Percentiles rank a stretch among this genome's conserved stretches.
These are phyloP conservation scores for Starmerella apis DNA, from an alignment of 805 yeast genomes.

Conservation along the genomic window DNA sequence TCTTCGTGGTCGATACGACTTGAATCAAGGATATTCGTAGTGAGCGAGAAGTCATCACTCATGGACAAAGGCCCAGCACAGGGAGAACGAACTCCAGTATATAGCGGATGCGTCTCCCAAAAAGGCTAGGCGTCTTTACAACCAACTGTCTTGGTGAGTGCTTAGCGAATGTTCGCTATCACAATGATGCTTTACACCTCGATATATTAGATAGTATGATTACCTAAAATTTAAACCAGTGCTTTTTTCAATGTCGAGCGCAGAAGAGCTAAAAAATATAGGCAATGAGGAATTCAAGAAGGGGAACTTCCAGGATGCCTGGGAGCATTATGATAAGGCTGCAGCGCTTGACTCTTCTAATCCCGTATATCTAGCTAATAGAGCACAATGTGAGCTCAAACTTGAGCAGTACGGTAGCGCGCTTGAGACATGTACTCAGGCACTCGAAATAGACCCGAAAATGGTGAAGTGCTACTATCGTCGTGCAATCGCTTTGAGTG, in stretches of 20 bases:
- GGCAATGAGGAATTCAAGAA: constrained; percentile 61
- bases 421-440: constrained; percentile 60
- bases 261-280: constrained; percentile 38
- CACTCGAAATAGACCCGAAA: constrained; percentile 54
- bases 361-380: constrained; percentile 66
- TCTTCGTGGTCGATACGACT: neutral
- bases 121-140: neutral
- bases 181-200: neutral
- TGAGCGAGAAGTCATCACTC: neutral
- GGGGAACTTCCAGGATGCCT: constrained; percentile 53
- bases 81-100: neutral
- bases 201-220: neutral
- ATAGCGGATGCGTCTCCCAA: neutral
- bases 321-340: constrained; percentile 59
- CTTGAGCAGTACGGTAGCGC: constrained; percentile 81
- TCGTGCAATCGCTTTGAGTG: constrained; percentile 70
- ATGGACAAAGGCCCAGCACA: constrained; percentile 1
- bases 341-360: constrained; percentile 49
- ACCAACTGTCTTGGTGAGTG: neutral
- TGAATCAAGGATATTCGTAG: neutral
- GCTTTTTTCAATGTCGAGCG: constrained; percentile 5
- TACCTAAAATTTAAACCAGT: neutral
- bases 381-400: constrained; percentile 83
- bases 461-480: constrained; percentile 78
- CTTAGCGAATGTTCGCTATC: neutral